These are phyloP conservation scores for Aspergillus eucalypticola DNA, from an alignment of 2,329 filamentous ascomycete genomes.

Conservation along the genomic window DNA sequence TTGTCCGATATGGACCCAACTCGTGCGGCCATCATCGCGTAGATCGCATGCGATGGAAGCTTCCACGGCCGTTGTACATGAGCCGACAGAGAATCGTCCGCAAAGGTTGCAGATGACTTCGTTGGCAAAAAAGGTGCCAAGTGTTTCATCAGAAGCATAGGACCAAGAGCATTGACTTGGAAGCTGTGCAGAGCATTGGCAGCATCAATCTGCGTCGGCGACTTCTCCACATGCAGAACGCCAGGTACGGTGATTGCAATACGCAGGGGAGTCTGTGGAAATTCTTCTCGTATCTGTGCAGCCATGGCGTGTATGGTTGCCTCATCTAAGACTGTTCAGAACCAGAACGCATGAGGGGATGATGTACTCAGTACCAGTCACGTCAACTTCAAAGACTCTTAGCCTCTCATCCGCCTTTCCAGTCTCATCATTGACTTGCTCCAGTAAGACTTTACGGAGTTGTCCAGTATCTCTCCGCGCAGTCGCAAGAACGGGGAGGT, in stretches of 20 bases:
- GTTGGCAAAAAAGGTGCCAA: constrained; percentile 69
- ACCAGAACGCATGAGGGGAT: neutral
- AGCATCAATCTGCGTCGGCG: constrained; percentile 64
- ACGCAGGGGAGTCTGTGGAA: constrained; percentile 62
- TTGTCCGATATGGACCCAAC: constrained; percentile 76
- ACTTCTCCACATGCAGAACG: constrained; percentile 71
- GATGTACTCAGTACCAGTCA: constrained; percentile 50
- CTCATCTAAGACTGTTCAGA: constrained; percentile 55
- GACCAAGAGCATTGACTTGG: constrained; percentile 71
- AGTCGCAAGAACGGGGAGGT: constrained; percentile 61
- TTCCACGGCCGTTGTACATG: constrained; percentile 23
- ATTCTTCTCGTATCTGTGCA: constrained; percentile 54
- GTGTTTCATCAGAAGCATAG: constrained; percentile 75
- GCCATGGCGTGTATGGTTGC: constrained; percentile 59
- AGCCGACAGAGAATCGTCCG: neutral
- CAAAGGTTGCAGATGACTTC: constrained; percentile 49
- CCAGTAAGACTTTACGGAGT: constrained; percentile 53
- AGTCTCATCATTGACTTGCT: constrained; percentile 46
- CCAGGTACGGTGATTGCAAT: constrained; percentile 71
- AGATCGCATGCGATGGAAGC: constrained; percentile 60
- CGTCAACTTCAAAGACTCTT: constrained; percentile 56
- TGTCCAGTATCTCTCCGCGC: constrained; percentile 56
- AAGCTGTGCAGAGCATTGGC: constrained; percentile 67
- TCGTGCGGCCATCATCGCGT: constrained; percentile 75
- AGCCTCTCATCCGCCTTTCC: constrained; percentile 48